phyloP scores from a whole-genome alignment of 176 grass and related monocot genomes.

The Carex littledalei region DNA sequence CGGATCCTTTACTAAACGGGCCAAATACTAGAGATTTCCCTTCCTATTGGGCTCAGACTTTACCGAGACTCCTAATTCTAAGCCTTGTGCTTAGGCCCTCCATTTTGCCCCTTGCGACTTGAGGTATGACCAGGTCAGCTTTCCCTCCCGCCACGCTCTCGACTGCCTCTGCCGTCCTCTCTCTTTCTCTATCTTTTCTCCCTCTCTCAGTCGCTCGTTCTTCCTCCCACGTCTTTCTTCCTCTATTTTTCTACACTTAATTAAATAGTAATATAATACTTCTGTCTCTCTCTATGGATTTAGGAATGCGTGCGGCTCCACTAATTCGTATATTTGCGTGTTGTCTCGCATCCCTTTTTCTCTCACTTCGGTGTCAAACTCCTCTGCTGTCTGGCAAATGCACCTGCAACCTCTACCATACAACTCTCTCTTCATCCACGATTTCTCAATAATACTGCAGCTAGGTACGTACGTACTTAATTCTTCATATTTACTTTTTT shows the following conservation, averaged over 20 bases:
- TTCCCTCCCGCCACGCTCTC: conserved; percentile 21
- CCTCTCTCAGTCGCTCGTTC: background rate
- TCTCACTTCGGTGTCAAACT: conserved; percentile 11
- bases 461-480: background rate
- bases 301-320: conserved; percentile 10
- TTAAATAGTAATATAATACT: conserved; percentile 12
- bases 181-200: background rate
- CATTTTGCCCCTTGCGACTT: background rate
- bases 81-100: too few relatives aligned
- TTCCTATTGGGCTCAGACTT: too few relatives aligned
- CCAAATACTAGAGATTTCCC: too few relatives aligned
- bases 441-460: background rate
- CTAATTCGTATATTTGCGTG: background rate
- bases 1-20: background rate
- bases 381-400: conserved; percentile 10
- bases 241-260: background rate
- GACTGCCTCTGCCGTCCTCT: too few relatives aligned
- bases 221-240: conserved; percentile 16
- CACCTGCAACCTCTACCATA: background rate
- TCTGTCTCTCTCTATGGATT: background rate
- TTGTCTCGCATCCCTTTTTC: background rate
- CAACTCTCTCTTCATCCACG: background rate
- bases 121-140: background rate
- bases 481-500: background rate
- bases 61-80: too few relatives aligned